Percentiles rank a stretch among this genome's conserved stretches.
Conservation (phyloP, 2,329 filamentous ascomycete species). For the Coniochaeta sp. region DNA sequence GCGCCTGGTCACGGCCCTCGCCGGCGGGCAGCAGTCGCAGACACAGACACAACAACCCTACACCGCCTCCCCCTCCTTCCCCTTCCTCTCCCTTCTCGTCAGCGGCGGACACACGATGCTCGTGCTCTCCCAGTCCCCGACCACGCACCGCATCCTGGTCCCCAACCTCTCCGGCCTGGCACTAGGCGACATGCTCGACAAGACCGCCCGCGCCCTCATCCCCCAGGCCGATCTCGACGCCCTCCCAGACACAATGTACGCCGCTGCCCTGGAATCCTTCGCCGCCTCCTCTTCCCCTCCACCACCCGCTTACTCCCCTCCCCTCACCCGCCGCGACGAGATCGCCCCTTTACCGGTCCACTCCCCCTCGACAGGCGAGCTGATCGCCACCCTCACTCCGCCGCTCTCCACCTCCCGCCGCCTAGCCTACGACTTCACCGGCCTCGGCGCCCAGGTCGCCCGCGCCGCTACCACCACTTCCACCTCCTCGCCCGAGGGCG, state of each 20-base stretch:
- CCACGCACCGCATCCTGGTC: conserved; percentile 66
- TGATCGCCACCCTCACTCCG: conserved; percentile 41
- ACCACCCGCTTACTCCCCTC: conserved; percentile 48
- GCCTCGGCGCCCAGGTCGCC: conserved; percentile 49
- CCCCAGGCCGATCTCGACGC: conserved; percentile 49
- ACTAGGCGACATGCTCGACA: conserved; percentile 86
- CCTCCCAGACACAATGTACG: conserved; percentile 65
- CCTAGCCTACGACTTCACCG: conserved; percentile 68
- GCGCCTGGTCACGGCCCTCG: conserved; percentile 61
- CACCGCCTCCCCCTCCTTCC: conserved; percentile 51
- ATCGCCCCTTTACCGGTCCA: conserved; percentile 31
- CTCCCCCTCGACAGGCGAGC: conserved; percentile 41
- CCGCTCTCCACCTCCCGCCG: conserved; percentile 48
- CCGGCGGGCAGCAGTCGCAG: background rate
- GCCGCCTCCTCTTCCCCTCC: conserved; percentile 37
- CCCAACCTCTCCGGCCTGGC: conserved; percentile 66
- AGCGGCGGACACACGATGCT: conserved; percentile 91
- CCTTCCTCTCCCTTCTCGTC: conserved; percentile 81
- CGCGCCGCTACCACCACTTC: background rate
- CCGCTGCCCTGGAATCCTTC: conserved; percentile 69
- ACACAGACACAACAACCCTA: too few species aligned
- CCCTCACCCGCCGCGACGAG: conserved; percentile 51
- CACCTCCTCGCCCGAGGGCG: too few species aligned
- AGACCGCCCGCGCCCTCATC: conserved; percentile 70
- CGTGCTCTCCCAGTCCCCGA: conserved; percentile 62